phyloP scores from a whole-genome alignment of 108 stramenopile genomes.

The Tribonema minus region DNA sequence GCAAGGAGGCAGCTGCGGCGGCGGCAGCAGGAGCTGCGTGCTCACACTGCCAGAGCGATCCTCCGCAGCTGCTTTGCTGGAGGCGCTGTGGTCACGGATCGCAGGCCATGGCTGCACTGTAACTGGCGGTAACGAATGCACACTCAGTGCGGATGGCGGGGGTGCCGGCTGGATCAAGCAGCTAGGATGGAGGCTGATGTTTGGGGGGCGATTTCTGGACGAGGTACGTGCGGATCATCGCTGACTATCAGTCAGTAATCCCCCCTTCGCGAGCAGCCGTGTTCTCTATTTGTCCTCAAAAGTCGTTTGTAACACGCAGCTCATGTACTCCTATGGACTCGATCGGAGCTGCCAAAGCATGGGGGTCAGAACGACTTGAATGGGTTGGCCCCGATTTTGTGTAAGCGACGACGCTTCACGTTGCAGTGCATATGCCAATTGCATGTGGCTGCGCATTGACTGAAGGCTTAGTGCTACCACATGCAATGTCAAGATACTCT shows the following conservation, averaged over 20 bases:
- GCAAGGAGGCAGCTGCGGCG: no score
- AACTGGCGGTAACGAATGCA: background rate
- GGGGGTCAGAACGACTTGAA: no score
- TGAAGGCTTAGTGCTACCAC: no score
- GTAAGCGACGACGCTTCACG: no score
- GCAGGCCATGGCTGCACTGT: no score
- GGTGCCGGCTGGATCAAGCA: background rate
- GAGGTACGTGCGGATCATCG: background rate
- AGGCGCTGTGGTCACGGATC: background rate
- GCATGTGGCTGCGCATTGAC: no score
- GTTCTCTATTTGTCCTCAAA: background rate
- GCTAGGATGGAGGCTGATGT: background rate
- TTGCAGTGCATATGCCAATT: no score
- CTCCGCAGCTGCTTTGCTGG: background rate
- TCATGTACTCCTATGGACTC: background rate
- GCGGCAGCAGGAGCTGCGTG: background rate
- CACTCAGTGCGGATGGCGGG: background rate
- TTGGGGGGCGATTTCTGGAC: background rate
- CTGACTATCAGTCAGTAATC: background rate
- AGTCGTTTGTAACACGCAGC: background rate
- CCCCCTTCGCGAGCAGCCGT: background rate
- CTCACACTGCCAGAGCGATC: background rate
- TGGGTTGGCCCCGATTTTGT: no score
- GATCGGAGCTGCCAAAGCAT: no score
- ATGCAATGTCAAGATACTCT: no score